A percentile compares a stretch with the other conserved stretches of the same genome.
Conservation (phyloP, 768 basidiomycete genomes). For the Mycena crocata region DNA sequence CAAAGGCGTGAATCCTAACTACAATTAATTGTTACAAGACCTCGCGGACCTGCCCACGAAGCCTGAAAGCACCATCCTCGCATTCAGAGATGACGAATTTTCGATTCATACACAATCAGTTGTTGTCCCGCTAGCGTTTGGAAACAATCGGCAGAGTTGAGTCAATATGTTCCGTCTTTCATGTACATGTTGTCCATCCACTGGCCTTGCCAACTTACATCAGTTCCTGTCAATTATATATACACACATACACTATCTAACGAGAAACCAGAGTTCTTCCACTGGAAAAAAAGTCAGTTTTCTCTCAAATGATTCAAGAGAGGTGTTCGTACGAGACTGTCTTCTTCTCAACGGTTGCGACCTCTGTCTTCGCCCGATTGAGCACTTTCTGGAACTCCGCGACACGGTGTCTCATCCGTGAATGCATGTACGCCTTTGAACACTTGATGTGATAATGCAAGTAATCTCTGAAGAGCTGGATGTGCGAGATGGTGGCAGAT, state of each 20-base stretch:
- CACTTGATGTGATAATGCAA: slow-evolving; percentile 99
- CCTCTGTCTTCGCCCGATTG: slow-evolving; percentile 96
- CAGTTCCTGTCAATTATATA: neutral
- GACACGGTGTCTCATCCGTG: slow-evolving; percentile 93
- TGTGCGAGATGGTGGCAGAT: slow-evolving; percentile 87
- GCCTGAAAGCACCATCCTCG: no score
- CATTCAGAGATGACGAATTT: no score
- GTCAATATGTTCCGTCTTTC: no score
- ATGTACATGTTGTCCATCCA: no score
- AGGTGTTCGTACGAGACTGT: slow-evolving; percentile 81
- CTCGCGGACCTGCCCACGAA: no score
- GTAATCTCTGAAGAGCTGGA: slow-evolving; percentile 97
- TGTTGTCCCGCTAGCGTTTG: no score
- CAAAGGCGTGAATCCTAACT: no score
- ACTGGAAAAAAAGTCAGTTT: slow-evolving; percentile 45
- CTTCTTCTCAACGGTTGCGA: slow-evolving; percentile 83
- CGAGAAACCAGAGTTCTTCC: slow-evolving; percentile 69
- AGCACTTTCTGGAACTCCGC: slow-evolving; percentile 96
- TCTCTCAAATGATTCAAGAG: neutral
- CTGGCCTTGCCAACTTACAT: no score
- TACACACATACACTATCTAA: slow-evolving; percentile 42
- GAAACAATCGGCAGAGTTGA: no score
- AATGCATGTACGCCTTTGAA: slow-evolving; percentile 99
- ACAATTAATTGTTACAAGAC: no score
- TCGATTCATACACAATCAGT: no score